Conservation (phyloP, 78 protist genomes). For the Blattamonas nauphoetae region DNA sequence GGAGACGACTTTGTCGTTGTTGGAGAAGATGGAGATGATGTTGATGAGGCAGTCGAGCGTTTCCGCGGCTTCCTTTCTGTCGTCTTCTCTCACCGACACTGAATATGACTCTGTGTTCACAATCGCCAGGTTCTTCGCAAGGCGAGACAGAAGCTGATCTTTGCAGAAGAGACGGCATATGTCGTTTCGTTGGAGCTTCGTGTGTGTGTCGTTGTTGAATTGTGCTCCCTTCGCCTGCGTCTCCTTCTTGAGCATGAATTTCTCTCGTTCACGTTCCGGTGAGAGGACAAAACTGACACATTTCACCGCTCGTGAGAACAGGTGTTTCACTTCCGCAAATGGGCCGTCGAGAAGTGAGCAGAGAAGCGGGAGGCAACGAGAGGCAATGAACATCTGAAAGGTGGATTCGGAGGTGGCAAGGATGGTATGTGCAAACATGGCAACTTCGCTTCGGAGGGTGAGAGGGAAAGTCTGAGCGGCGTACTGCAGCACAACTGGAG, state of each 20-base stretch:
- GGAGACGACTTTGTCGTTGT: constrained; percentile 9
- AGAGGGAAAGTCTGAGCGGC: neutral
- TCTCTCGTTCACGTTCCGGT: neutral
- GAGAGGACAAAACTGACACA: neutral
- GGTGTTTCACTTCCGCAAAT: neutral
- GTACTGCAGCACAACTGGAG: neutral
- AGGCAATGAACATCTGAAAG: constrained; percentile 6
- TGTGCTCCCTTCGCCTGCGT: neutral
- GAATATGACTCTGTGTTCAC: neutral
- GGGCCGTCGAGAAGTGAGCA: neutral
- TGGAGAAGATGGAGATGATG: constrained; percentile 1
- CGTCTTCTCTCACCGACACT: neutral
- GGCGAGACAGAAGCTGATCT: neutral
- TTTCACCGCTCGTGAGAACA: neutral
- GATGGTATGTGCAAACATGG: neutral
- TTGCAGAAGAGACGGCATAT: constrained; percentile 6
- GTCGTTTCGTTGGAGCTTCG: neutral
- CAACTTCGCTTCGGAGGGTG: neutral
- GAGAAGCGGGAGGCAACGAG: neutral
- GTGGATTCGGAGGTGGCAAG: neutral
- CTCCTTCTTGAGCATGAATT: neutral
- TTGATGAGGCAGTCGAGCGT: neutral
- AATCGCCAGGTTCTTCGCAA: neutral
- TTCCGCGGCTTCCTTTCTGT: neutral
- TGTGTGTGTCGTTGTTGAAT: neutral